These are phyloP conservation scores for Naganishia vaughanmartiniae DNA, from an alignment of 768 basidiomycete genomes.

Conservation along the genomic window DNA sequence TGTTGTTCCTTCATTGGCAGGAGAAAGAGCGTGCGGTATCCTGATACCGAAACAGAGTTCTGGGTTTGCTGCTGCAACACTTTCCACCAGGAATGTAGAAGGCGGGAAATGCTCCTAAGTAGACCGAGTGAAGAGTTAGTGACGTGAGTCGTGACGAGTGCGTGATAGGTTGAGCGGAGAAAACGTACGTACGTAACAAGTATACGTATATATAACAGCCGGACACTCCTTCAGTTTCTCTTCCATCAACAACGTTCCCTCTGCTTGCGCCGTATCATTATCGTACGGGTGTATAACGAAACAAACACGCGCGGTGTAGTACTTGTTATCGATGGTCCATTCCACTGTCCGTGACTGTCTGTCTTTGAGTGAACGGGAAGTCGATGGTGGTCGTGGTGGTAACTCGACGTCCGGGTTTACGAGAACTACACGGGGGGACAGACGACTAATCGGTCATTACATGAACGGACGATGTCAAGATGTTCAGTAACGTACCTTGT, in stretches of 20 bases:
- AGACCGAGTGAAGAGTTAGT: not conserved
- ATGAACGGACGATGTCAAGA: no score
- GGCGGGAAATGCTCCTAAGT: not conserved
- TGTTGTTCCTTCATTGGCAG: not conserved
- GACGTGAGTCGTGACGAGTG: not conserved
- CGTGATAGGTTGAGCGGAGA: not conserved
- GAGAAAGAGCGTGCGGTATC: not conserved
- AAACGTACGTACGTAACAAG: constrained; percentile 2
- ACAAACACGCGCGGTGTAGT: constrained; percentile 42
- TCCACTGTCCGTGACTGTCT: not conserved
- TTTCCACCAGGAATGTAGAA: not conserved
- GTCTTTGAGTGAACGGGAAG: no score
- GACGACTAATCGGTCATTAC: no score
- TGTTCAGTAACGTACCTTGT: no score
- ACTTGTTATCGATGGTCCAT: constrained; percentile 48
- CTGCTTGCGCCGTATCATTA: not conserved
- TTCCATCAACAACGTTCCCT: no score
- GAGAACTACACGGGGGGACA: no score
- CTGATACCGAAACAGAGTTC: constrained; percentile 1
- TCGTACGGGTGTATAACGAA: not conserved
- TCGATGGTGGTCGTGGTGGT: no score
- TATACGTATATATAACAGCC: not conserved
- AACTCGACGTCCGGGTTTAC: no score
- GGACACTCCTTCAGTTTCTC: not conserved
- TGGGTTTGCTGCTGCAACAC: not conserved